Evolutionary conservation across 257 asterid species (phyloP), one percentile per base, ranked within the genome.

Genomic region (Penstemon eatonii): DNA sequence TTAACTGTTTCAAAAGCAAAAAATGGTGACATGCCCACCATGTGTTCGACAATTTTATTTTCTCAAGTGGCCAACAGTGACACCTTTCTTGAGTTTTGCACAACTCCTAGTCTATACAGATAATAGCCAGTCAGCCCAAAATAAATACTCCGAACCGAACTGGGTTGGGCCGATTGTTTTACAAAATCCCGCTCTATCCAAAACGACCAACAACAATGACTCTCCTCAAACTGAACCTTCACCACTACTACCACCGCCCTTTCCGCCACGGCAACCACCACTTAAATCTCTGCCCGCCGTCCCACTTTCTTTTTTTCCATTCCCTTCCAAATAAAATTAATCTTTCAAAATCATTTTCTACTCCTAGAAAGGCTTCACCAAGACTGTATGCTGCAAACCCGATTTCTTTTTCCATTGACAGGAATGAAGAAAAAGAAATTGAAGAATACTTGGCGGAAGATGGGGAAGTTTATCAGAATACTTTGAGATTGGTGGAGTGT

Each of bases 401-500:
- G 39, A 25, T 25, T 25, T 25, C 33, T 25, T 15, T 67, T 74
- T 75, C 85, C 60, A 79, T 75, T 11, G 70, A 4, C 47, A 45
- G 64, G n/a, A 65, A 64, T 63, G 84, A 74, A 62, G 86, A 74
- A 56, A 78, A 73, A 54, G 79, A 81, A 50, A 60, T 49, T 56
- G 84, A 75, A 62, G 87, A 77, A 57, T 87, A 87, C 74, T 85
- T 94, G 55, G 93, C 96, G 6, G 83, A 82, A 64, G 99, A 89
- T 69, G 96, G 99, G 6, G 84, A 83, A 77, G 95, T 94, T 78
- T 89, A 87, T 78, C 90, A 83, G 83, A 91, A 83, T 75, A 94
- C 97, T 11, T 69, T 94, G 19, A 71, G 97, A 77, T 76, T 91
- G 71, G 97, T 94, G 72, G 97, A 94, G 73, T 84, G 96, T 77